Conservation (phyloP, 2,329 filamentous ascomycete species). For the Sporothrix schenckii region DNA sequence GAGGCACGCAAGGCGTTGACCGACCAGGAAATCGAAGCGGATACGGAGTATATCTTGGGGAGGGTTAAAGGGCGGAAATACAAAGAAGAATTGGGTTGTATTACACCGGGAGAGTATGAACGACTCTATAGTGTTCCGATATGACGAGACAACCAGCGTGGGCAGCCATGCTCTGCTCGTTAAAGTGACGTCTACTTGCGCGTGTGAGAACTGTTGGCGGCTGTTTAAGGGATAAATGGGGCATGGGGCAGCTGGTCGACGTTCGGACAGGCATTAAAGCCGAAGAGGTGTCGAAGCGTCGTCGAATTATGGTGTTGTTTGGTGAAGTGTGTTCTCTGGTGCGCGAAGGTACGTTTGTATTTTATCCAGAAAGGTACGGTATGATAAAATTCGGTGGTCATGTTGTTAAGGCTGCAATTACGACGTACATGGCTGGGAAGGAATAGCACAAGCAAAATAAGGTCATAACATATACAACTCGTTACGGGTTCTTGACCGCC, state of each 20-base stretch:
- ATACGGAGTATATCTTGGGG: neutral
- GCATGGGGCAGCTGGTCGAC: neutral
- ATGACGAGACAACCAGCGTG: neutral
- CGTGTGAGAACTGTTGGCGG: conserved; percentile 16
- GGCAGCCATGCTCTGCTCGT: neutral
- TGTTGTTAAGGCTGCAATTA: neutral
- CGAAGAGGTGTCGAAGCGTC: neutral
- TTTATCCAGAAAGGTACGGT: neutral
- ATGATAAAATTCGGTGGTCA: no score
- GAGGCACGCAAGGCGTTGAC: neutral
- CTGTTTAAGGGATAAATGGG: conserved; percentile 5
- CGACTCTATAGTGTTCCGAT: conserved; percentile 4
- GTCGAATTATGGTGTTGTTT: neutral
- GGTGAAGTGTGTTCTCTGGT: neutral
- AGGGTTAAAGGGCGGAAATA: neutral
- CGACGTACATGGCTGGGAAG: neutral
- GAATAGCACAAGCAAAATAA: neutral
- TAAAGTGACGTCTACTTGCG: neutral
- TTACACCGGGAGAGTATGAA: neutral
- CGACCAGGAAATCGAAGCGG: conserved; percentile 4
- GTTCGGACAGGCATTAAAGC: conserved; percentile 3
- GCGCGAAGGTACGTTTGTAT: neutral
- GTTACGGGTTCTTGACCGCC: neutral
- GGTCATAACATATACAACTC: neutral
- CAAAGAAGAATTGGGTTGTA: neutral